Base-by-base conservation (phyloP, 2,329 filamentous ascomycete genomes). In the Hyphodiscus sp. region DNA sequence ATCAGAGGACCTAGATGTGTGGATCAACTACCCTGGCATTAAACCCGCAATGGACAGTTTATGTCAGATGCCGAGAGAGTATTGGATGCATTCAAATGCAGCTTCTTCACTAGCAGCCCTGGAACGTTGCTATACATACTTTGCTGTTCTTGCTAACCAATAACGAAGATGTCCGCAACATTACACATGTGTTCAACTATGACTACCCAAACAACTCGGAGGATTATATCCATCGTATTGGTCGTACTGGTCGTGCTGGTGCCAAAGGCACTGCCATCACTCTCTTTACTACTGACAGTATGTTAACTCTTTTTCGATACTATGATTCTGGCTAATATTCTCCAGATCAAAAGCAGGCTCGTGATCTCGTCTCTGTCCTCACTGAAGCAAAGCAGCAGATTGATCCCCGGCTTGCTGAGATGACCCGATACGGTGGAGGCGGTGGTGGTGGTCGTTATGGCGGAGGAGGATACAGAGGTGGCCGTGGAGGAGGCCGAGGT, bases 171-270 rank as follows among this genome's bases (percentile, higher is more conserved):
- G 94, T 99, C 80, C 92, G 91, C 78, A 95, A 99, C 82, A 99
- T 99, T 79, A 97, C 94, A 76, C 94, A 99, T 79, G 94, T 99
- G 76, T 83, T 99, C 78, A 97, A 97, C 85, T 96, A 97, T 89
- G 94, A 97, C 74, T 97, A 97, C 76, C 92, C 92, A 73, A 97
- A 97, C 80, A 97, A 97, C 76, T 84, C 94, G 68, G 94, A 99
- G 78, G 92, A 97, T 70, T 97, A 97, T 69, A 95, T 97, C 65
- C 94, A 96, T 71, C 88, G 94, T 73, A 94, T 92, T 73, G 94
- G 94, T 68, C 88, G 94, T 76, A 97, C 94, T 66, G 92, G 94
- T 67, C 89, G 92, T 79, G 92, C 94, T 70, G 94, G 94, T 76
- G 86, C 87, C 68, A 89, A 86, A 62, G 94, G 94, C 76, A 97